phyloP scores from a whole-genome alignment of 129 eudicot species.

The Artemisia argyi region DNA sequence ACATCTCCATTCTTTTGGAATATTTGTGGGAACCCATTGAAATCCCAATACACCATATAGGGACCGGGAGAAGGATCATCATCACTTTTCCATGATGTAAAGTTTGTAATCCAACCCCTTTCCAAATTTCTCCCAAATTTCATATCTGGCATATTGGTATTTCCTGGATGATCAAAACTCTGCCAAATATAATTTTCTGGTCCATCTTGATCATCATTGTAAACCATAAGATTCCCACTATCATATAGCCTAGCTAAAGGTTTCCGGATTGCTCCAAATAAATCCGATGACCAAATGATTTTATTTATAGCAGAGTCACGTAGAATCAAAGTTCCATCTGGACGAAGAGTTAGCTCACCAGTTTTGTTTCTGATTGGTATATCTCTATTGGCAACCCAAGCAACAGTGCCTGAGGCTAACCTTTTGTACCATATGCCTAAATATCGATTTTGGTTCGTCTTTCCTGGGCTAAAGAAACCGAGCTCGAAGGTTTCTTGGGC shows the following conservation, averaged over 20 bases:
- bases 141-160: slow-evolving; percentile 25
- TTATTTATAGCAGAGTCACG: neutral
- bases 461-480: slow-evolving; percentile 24
- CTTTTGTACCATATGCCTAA: slow-evolving; percentile 29
- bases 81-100: slow-evolving; percentile 26
- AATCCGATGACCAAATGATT: slow-evolving; percentile 24
- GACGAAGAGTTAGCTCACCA: slow-evolving; percentile 22
- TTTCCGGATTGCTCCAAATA: neutral
- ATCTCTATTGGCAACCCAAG: slow-evolving; percentile 35
- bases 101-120: slow-evolving; percentile 15
- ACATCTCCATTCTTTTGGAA: neutral
- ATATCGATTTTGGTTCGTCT: slow-evolving; percentile 13
- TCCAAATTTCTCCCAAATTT: slow-evolving; percentile 28
- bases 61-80: slow-evolving; percentile 25
- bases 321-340: slow-evolving; percentile 15
- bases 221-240: slow-evolving; percentile 22
- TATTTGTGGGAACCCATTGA: slow-evolving; percentile 25
- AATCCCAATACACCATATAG: slow-evolving; percentile 16
- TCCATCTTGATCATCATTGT: neutral
- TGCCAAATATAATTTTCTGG: slow-evolving; percentile 28
- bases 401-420: slow-evolving; percentile 9
- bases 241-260: slow-evolving; percentile 11
- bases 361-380: slow-evolving; percentile 1
- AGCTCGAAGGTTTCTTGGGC: slow-evolving; percentile 18
- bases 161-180: slow-evolving; percentile 30